Evolutionary conservation across 805 yeast genomes (phyloP), one percentile per base, ranked within the genome.

Genomic region (Yarrowia divulgata): DNA sequence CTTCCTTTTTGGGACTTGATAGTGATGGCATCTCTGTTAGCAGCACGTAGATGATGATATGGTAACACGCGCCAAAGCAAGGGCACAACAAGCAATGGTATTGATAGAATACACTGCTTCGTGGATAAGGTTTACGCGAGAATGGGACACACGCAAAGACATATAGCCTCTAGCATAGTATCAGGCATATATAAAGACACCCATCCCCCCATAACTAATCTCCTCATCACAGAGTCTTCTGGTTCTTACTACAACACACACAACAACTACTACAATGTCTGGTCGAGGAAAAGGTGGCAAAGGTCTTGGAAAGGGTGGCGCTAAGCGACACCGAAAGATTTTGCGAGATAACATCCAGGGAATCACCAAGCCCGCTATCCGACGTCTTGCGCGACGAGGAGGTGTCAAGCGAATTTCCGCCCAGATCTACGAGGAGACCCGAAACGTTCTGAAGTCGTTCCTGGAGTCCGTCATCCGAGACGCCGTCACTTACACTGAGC

Each of bases 261-360:
- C 55, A 48, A 45, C 63, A 58, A 48, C 52, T 68, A 50, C 54
- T 75, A 85, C 74, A 80, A 93, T 93, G 97, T 92, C 97, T 82
- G 97, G 98, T 83, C 94, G 98, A 89, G 98, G 98, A 80, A 94
- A 94, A 91, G 98, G 98, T 81, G 98, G 98, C 81, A 94, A 94
- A 90, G 98, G 98, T 86, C 88, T 94, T 79, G 98, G 98, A 80
- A 94, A 94, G 87, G 98, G 98, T 85, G 98, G 98, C 86, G 98
- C 98, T 79, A 94, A 94, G 89, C 93, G 98, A 85, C 98, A 94
- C 92, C 91, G 98, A 89, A 93, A 93, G 91, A 91, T 94, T 84
- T 87, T 93, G 75, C 93, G 98, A 88, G 98, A 94, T 84, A 94
- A 94, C 93, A 93, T 94, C 77, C 98, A 93, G 85, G 98, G 98